Evolutionary conservation across 2,329 filamentous ascomycete species (phyloP), one percentile per base, ranked within the genome.

Genomic region (Thielaviopsis populi): DNA sequence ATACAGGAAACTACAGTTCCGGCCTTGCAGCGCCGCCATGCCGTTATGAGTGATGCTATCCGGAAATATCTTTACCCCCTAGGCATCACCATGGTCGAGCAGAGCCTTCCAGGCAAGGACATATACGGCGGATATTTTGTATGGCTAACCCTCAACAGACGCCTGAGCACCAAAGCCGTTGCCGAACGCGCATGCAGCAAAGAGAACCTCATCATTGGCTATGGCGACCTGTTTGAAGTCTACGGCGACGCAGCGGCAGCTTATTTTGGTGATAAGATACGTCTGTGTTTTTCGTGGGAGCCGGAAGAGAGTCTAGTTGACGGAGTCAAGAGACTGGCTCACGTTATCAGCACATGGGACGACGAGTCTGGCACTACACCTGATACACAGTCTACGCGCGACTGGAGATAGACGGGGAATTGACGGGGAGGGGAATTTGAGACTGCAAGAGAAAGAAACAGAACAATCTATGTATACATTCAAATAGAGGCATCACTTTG

Each of bases 81-180:
- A 0, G 87, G 85, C 1, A 80, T 88, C 64, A 33, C 61, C 33
- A 71, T 77, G 41, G 70, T 72, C 33, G 72, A 75, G 68, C 68
- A 70, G 19, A 73, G 69, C 15, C 73, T 80, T 63, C 69, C 72
- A 1, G 72, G 75, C 63, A 73, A 76, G 41, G 71, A 75, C 2
- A 72, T 85, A 2, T 86, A 85, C 37, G 91, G 91, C 0, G 91
- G 91, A 0, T 96, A 92, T 72, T 96, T 95, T 72, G 76, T 95
- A 59, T 96, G 90, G 90, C 73, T 95, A 30, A 79, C 77, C 1
- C 73, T 95, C 3, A 84, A 85, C 0, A 67, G 72, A 1, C 72
- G 67, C 63, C 54, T 76, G 2, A 74, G 86, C 63, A 76, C 78
- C 8, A 83, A 74, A 40, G 77, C 79, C 7, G 75, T 90, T 40